phyloP scores from a whole-genome alignment of 768 basidiomycete species.

The Mycena crocata region DNA sequence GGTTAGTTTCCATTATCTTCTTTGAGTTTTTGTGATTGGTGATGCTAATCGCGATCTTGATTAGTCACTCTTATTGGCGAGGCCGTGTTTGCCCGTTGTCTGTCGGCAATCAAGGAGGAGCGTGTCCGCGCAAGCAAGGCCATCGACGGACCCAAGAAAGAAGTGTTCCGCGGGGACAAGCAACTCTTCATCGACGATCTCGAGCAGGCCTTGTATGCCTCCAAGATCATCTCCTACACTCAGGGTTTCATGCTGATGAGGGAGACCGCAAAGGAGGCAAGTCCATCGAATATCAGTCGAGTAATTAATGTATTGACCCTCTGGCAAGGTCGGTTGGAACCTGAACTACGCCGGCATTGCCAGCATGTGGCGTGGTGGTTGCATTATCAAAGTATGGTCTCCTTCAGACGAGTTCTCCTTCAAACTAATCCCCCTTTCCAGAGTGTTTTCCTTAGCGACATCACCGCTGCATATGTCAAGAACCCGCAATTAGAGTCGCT shows the following conservation, averaged over 20 bases:
- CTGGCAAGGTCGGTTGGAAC: conserved; percentile 80
- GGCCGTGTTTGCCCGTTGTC: conserved; percentile 98
- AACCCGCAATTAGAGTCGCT: conserved; percentile 88
- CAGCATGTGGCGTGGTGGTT: conserved; percentile 99
- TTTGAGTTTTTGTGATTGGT: conserved; percentile 18
- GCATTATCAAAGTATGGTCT: conserved; percentile 89
- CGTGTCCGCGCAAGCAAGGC: conserved; percentile 92
- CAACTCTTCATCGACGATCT: conserved; percentile 99
- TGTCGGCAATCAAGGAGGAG: conserved; percentile 97
- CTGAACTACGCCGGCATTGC: conserved; percentile 99
- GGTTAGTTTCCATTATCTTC: conserved; percentile 58
- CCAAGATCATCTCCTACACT: conserved; percentile 99
- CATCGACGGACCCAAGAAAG: conserved; percentile 91
- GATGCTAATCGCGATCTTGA: conserved; percentile 9
- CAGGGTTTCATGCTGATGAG: conserved; percentile 99
- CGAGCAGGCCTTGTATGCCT: conserved; percentile 98
- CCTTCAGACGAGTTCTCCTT: neutral
- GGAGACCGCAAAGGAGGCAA: conserved; percentile 93
- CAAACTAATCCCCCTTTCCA: conserved; percentile 34
- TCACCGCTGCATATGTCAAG: conserved; percentile 91
- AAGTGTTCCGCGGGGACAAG: conserved; percentile 97
- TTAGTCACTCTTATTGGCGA: conserved; percentile 98
- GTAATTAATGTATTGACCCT: neutral
- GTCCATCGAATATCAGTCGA: conserved; percentile 19
- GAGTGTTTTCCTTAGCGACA: conserved; percentile 96